Evolutionary conservation across 106 monocot species (phyloP).

Genomic region (Phalaenopsis equestris): DNA sequence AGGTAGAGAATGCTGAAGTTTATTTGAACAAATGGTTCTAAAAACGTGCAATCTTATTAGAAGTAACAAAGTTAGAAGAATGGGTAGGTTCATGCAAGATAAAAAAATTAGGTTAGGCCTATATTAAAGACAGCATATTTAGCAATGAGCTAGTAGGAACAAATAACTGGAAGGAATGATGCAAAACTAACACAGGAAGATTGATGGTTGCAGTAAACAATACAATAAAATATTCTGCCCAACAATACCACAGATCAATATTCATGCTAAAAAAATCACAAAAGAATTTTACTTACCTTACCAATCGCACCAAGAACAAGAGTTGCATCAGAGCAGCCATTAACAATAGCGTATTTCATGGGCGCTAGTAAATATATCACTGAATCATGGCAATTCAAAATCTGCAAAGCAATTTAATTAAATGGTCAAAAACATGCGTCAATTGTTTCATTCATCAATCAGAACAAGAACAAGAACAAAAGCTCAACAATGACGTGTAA

Average conservation of each 20-base stretch:
- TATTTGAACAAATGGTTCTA: background rate
- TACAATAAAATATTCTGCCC: background rate
- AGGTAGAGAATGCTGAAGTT: background rate
- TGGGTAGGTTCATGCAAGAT: background rate
- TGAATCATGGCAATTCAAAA: slow-evolving; percentile 89
- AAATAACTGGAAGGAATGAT: background rate
- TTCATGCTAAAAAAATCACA: background rate
- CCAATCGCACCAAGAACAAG: slow-evolving; percentile 92
- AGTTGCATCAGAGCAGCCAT: slow-evolving; percentile 97
- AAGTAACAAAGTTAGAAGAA: background rate
- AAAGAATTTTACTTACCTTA: slow-evolving; percentile 49
- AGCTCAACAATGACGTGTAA: background rate
- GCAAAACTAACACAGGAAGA: background rate
- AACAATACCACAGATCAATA: background rate
- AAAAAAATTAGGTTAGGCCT: background rate
- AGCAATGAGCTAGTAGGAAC: background rate
- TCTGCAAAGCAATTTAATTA: slow-evolving; percentile 38
- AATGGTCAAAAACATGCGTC: background rate
- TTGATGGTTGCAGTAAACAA: background rate
- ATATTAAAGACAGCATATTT: background rate
- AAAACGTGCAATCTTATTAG: background rate
- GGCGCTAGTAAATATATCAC: slow-evolving; percentile 87
- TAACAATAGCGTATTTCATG: slow-evolving; percentile 78
- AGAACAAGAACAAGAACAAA: background rate
- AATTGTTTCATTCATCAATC: background rate